A percentile compares a stretch with the other conserved stretches of the same genome.
phyloP scores from a whole-genome alignment of 768 basidiomycete genomes.

The Tricholoma furcatifolium region DNA sequence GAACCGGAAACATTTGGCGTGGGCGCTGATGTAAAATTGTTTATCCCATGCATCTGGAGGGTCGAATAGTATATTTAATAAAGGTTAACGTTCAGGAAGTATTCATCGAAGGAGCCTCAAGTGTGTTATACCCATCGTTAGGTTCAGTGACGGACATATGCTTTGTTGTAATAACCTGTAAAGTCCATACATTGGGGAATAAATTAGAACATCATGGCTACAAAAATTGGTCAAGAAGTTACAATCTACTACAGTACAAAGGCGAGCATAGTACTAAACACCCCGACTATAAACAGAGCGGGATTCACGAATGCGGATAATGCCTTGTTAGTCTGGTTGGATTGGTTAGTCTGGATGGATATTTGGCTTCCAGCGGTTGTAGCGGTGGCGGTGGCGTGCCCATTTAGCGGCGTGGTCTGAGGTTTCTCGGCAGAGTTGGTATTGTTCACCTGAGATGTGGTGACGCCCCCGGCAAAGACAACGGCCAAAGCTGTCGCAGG shows the following conservation, averaged over 20 bases:
- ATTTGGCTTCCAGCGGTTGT: background rate
- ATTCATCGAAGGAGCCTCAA: too few species aligned
- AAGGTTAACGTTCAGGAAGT: too few species aligned
- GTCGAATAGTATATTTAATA: background rate
- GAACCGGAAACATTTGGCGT: slow-evolving; percentile 9
- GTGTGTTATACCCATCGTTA: background rate
- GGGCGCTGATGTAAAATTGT: slow-evolving; percentile 6
- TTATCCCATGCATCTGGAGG: background rate
- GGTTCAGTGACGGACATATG: background rate
- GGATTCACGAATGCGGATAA: background rate
- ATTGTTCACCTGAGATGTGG: background rate
- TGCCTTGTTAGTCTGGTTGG: background rate
- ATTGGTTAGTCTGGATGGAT: background rate
- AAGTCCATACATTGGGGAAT: background rate
- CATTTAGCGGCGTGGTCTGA: background rate
- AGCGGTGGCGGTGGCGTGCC: background rate
- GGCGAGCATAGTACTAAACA: background rate
- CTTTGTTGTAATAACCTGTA: background rate
- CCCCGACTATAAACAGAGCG: background rate
- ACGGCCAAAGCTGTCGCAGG: slow-evolving; percentile 50
- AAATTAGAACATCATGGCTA: background rate
- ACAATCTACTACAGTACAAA: slow-evolving; percentile 5
- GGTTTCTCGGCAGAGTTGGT: background rate
- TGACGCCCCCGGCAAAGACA: slow-evolving; percentile 31
- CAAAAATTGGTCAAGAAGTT: background rate